Base-by-base conservation (phyloP, 202 grass and related monocot genomes). In the Panicum hallii region DNA sequence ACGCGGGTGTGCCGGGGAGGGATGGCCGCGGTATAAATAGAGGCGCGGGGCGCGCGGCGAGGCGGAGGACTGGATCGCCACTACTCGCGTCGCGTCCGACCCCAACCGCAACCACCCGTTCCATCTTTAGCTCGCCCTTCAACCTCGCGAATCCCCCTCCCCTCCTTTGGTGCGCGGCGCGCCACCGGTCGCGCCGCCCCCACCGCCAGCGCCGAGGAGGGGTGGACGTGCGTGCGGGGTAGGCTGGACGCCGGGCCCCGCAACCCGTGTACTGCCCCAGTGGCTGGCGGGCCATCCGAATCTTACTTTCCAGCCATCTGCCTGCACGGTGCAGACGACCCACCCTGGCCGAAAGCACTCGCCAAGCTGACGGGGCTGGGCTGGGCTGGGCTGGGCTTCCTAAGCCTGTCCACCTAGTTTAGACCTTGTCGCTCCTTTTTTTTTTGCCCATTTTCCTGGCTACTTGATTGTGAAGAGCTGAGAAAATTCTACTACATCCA, bases 301-400 rank as follows among this genome's bases (percentile, higher is more conserved):
- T 82, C 77, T 77, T n/a, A n/a, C 83, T 85, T 89, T 89, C 88
- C 87, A 85, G 77, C 63, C 56, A 17, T 63, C 12, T 16, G 20
- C 32, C n/a, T 38, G 72, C 46, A 77, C 86, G 79, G 50, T 11
- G 38, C 78, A 13, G 23, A 2, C 56, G 23, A 2, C 56, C 46
- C 67, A 61, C 58, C 14, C 82, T 63, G 52, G 87, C 82, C 62
- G 77, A 89, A 85, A 85, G 87, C 77, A 13, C 43, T 28, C 5
- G 82, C 87, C 63, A 54, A 69, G 52, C 53, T 85, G 60, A 1
- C 30, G 26, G 15, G 14, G 44, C 43, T 48, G 44, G 72, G 72
- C 65, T 79, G 80, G 50, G 61, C 65, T 79, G 80, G 50, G 61
- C 69, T 32, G 32, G 32, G 1, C 32, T 32, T 32, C 32, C 49